Base-by-base conservation (phyloP, 495 filamentous ascomycete species). In the Neurospora intermedia region DNA sequence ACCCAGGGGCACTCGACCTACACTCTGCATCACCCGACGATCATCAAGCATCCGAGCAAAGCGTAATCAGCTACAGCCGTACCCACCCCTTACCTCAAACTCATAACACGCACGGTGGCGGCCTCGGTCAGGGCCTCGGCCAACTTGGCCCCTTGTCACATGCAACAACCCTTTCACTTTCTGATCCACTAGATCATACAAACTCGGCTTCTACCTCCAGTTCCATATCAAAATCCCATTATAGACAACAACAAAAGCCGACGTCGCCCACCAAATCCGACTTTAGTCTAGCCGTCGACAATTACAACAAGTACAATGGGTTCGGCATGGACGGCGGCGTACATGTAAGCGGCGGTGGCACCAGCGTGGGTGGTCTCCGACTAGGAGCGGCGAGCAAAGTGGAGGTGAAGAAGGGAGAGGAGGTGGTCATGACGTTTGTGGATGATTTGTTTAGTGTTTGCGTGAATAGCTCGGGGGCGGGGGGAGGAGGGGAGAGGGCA, bases 391-490 rank as follows among this genome's bases (percentile, higher is more conserved):
- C 35, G 27, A 74, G 73, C 9, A 74, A 59, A 9, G 76, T 75
- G n/a, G 76, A 76, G 48, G 79, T 77, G 6, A 74, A 69, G 18
- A 79, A 76, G 62, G 76, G 73, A 23, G 70, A 70, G n/a, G 79
- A 66, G 0, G 27, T 83, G 13, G 71, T 76, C 13, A 77, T 73
- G 69, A 84, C 81, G 46, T 83, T 84, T 71, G 83, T 82, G 20
- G 83, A 84, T 38, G 81, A 83, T 54, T 71, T 84, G 38, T 80
- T 84, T 70, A 74, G 76, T 7, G 71, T 72, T 27, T 81, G 81
- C 71, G 73, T 84, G 39, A 76, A 79, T 70, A 75, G 71, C 48
- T 74, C 73, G 43, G 54, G 54, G 6, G 11, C 23, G 2, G 23
- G 23, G 13, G 2, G 13, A 27, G 6, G 20, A 20, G 20, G 20